Percentiles rank a stretch among this genome's conserved stretches.
Conservation (phyloP, 1,139 yeast species). For the Yamadazyma triangularis region DNA sequence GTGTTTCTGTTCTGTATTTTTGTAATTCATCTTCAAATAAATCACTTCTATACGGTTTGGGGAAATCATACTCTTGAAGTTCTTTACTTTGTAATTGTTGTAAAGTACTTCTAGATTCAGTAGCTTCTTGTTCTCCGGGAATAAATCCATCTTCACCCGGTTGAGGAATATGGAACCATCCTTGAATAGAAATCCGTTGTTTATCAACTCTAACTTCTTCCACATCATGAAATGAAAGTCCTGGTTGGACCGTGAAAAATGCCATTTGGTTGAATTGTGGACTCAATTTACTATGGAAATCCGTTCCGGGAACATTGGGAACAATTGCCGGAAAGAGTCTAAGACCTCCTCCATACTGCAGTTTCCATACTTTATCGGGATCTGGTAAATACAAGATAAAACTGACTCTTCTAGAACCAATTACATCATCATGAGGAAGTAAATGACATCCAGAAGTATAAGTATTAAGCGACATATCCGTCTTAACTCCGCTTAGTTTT, state of each 20-base stretch:
- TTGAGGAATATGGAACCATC: conserved; percentile 99
- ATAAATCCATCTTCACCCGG: conserved; percentile 81
- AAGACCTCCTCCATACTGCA: conserved; percentile 88
- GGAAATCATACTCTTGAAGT: conserved; percentile 77
- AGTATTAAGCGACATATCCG: conserved; percentile 89
- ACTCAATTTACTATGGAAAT: conserved; percentile 61
- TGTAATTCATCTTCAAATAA: conserved; percentile 26
- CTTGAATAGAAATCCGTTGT: conserved; percentile 88
- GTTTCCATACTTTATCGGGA: conserved; percentile 84
- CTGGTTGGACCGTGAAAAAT: conserved; percentile 94
- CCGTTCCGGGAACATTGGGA: conserved; percentile 87
- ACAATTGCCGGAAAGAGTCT: conserved; percentile 81
- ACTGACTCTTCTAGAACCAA: conserved; percentile 90
- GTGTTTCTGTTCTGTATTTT: conserved; percentile 16
- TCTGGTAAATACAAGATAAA: conserved; percentile 90
- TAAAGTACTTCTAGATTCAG: conserved; percentile 73
- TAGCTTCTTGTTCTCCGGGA: conserved; percentile 73
- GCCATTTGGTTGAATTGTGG: conserved; percentile 97
- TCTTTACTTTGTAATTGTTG: conserved; percentile 77
- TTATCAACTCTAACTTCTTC: conserved; percentile 92
- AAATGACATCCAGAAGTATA: conserved; percentile 93
- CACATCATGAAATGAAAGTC: conserved; percentile 93
- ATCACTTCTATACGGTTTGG: conserved; percentile 46
- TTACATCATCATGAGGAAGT: conserved; percentile 94
- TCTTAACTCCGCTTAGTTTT: conserved; percentile 78